Base-by-base conservation (phyloP, 2,329 filamentous ascomycete genomes). In the Epichloe typhina region DNA sequence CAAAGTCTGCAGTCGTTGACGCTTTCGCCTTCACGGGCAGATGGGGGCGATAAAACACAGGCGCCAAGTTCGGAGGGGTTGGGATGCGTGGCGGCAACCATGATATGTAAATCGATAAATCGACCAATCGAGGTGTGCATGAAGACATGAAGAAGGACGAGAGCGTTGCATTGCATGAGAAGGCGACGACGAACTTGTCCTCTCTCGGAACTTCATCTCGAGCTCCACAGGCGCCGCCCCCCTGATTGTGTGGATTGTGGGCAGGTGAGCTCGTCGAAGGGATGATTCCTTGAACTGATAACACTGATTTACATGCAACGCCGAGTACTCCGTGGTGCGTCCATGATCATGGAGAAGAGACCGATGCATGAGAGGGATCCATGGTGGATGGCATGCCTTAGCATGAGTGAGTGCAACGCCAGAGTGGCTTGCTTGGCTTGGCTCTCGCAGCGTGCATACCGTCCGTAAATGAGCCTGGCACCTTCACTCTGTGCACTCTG, bases 81-180 rank as follows among this genome's bases (percentile, higher is more conserved):
- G 50, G 40, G 45, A 15, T 49, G 46, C 40, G 41, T 47, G n/a
- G 37, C 41, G 40, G 36, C 40, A 36, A 35, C 50, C 41, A 37
- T 46, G 17, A 37, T 26, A 17, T 17, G 17, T 17, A 26, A 26
- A 26, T 26, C 23, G 23, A 39, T 21, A n/a, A 17, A 42, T 17
- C 37, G 42, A 11, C 50, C 48, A 50, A 53, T 50, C 8, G 33
- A 41, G 44, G 36, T 12, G 8, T 42, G 47, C 44, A 47, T 45
- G 17, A 17, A 17, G 17, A 17, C 17, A 17, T 17, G 35, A 23
- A n/a, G 21, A 35, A 33, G 37, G 50, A 46, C 23, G 47, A 39
- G n/a, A 43, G 45, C 15, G 48, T 53, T 46, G 21, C 45, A 53
- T 36, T 46, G 49, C 52, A 51, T 38, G 42, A 31, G 35, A 42